A percentile compares a stretch with the other conserved stretches of the same genome.
Conservation (phyloP, 2,329 filamentous ascomycete species). For the Fusarium euwallaceae region DNA sequence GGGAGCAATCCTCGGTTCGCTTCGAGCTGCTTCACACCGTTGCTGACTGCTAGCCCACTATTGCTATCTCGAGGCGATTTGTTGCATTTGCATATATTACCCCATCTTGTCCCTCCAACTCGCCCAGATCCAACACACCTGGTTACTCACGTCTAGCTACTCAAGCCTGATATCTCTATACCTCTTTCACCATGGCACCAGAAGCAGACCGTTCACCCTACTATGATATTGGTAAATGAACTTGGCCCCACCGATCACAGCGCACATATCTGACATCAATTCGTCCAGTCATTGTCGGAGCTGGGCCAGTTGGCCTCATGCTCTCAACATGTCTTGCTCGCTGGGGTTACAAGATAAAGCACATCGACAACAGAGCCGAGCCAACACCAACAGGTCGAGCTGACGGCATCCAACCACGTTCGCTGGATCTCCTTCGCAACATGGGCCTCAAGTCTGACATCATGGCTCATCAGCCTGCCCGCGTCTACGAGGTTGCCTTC, state of each 20-base stretch:
- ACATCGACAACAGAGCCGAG: slow-evolving; percentile 90
- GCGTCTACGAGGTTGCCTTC: slow-evolving; percentile 83
- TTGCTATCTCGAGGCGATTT: slow-evolving; percentile 25
- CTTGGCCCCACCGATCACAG: neutral
- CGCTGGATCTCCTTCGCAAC: slow-evolving; percentile 86
- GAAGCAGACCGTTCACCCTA: slow-evolving; percentile 43
- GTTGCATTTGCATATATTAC: slow-evolving; percentile 37
- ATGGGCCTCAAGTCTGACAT: slow-evolving; percentile 90
- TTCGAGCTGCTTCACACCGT: slow-evolving; percentile 22
- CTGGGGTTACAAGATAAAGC: slow-evolving; percentile 96
- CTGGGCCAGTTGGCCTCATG: slow-evolving; percentile 89
- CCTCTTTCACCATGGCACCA: slow-evolving; percentile 31
- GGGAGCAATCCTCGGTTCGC: slow-evolving; percentile 31
- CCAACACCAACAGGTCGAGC: slow-evolving; percentile 88
- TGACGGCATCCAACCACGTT: slow-evolving; percentile 92
- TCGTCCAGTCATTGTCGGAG: slow-evolving; percentile 82
- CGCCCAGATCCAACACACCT: slow-evolving; percentile 14
- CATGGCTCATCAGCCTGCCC: slow-evolving; percentile 89
- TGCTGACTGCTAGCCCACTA: slow-evolving; percentile 22
- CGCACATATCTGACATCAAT: slow-evolving; percentile 38
- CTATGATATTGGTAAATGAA: slow-evolving; percentile 60
- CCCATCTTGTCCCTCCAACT: slow-evolving; percentile 10
- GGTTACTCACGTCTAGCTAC: slow-evolving; percentile 11
- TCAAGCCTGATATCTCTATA: neutral
- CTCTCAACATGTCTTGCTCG: slow-evolving; percentile 88